Base-by-base conservation (phyloP, 169 alveolate species). In the Theileria luwenshuni region DNA sequence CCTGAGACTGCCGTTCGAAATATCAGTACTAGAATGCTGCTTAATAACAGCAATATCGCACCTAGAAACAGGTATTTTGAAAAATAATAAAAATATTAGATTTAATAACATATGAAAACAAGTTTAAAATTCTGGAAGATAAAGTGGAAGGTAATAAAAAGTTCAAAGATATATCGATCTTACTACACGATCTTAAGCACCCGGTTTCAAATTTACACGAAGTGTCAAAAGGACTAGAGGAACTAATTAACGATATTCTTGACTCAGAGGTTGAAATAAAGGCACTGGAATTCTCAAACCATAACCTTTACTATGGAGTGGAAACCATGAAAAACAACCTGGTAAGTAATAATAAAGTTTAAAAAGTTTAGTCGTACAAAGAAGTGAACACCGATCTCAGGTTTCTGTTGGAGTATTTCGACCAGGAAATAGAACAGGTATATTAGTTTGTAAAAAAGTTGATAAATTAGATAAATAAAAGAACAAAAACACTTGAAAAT, bases 351-450 rank as follows among this genome's bases (percentile, higher is more conserved):
- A 19, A n/a, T 17, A 6, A 8, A 3, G 7, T 10, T 6, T 69
- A 56, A 21, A 15, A 23, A 15, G 7, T 56, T 13, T 56, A 56
- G 65, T 23, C 65, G 0, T 56, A 56, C 38, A 38, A 43, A 0
- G 45, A 32, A 17, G 65, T 56, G 17, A 56, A 56, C 65, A 86
- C 86, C 41, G 96, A 92, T 38, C 73, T 92, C 60, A 91, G 90
- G 52, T 90, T 89, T 77, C 77, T 92, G 12, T 64, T 92, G 45
- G 96, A 92, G 86, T 92, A 90, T 69, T 92, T 90, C 45, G 96
- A 92, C 86, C 96, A 92, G 52, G 96, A 92, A 64, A 77, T 92
- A 13, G 94, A 90, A 49, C 92, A 90, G 90, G 90, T 84, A n/a
- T n/a, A n/a, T n/a, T n/a, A n/a, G n/a, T n/a, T n/a, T n/a, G n/a